These are phyloP conservation scores for Piper longum DNA, from an alignment of 164 flowering plant genomes.

Conservation along the genomic window DNA sequence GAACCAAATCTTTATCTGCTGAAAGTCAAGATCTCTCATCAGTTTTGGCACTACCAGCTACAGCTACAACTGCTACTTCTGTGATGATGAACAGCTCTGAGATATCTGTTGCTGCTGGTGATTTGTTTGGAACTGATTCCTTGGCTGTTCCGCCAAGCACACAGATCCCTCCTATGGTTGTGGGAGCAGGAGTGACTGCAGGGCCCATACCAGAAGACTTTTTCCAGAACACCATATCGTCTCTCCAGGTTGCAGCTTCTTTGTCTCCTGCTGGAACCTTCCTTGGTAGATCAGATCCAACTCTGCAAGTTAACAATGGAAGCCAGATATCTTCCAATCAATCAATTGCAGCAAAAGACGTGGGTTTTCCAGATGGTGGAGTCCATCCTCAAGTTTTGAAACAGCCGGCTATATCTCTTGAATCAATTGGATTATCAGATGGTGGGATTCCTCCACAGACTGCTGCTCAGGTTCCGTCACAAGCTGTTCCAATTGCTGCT, in stretches of 20 bases:
- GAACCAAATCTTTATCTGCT: constrained; percentile 58
- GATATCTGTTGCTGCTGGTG: constrained; percentile 1
- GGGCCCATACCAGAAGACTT: constrained; percentile 97
- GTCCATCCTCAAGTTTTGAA: constrained; percentile 52
- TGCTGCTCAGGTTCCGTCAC: constrained; percentile 11
- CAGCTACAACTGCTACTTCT: constrained; percentile 23
- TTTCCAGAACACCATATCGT: constrained; percentile 87
- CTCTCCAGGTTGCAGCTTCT: constrained; percentile 76
- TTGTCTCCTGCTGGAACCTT: constrained; percentile 65
- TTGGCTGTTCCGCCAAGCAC: constrained; percentile 33
- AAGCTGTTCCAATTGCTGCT: constrained; percentile 15
- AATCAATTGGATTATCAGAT: constrained; percentile 69
- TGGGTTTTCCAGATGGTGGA: constrained; percentile 71
- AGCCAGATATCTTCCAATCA: constrained; percentile 25
- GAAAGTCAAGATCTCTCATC: constrained; percentile 55
- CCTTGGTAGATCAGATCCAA: constrained; percentile 42
- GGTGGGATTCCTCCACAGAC: constrained; percentile 92
- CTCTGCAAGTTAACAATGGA: constrained; percentile 25
- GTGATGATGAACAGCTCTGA: constrained; percentile 11
- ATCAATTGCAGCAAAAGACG: constrained; percentile 21
- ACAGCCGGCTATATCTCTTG: constrained; percentile 28
- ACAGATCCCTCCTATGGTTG: constrained; percentile 23
- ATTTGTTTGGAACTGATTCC: not conserved
- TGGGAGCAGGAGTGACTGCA: constrained; percentile 44
- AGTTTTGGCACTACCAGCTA: constrained; percentile 28